Evolutionary conservation across 306 rosid genomes (phyloP).

Genomic region (Pachyrhizus erosus): DNA sequence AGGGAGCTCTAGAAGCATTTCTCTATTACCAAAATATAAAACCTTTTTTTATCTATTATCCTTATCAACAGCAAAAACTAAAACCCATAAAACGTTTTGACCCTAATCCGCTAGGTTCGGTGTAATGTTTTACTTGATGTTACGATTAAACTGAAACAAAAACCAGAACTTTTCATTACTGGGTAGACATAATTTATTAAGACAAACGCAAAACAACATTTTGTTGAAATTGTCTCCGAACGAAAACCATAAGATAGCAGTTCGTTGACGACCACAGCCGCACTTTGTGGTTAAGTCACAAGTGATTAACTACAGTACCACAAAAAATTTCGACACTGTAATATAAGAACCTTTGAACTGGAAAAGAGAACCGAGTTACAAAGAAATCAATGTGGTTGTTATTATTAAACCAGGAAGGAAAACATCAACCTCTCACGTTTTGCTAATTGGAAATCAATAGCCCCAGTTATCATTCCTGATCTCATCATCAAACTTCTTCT

Average conservation of each 20-base stretch:
- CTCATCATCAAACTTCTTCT: slow-evolving; percentile 92
- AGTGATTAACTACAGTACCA: slow-evolving; percentile 31
- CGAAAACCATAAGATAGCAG: slow-evolving; percentile 26
- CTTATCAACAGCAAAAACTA: background rate
- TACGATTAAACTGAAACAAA: background rate
- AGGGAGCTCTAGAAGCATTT: background rate
- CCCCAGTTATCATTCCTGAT: slow-evolving; percentile 95
- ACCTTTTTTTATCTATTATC: background rate
- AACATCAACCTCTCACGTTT: slow-evolving; percentile 47
- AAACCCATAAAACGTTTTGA: background rate
- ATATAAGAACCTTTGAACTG: slow-evolving; percentile 33
- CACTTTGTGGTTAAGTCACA: background rate
- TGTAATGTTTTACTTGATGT: background rate
- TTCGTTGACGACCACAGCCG: background rate
- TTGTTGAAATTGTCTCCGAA: slow-evolving; percentile 33
- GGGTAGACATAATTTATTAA: slow-evolving; percentile 32
- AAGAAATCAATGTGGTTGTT: slow-evolving; percentile 49
- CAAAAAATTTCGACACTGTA: slow-evolving; percentile 39
- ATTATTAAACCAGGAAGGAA: slow-evolving; percentile 62
- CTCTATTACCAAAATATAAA: background rate
- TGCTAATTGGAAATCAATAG: slow-evolving; percentile 61
- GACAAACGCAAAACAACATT: slow-evolving; percentile 20
- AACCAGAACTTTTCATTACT: background rate
- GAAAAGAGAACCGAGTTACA: slow-evolving; percentile 41
- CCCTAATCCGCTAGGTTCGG: background rate